Evolutionary conservation across 2,329 filamentous ascomycete genomes (phyloP).

Genomic region (Blastomyces gilchristii): DNA sequence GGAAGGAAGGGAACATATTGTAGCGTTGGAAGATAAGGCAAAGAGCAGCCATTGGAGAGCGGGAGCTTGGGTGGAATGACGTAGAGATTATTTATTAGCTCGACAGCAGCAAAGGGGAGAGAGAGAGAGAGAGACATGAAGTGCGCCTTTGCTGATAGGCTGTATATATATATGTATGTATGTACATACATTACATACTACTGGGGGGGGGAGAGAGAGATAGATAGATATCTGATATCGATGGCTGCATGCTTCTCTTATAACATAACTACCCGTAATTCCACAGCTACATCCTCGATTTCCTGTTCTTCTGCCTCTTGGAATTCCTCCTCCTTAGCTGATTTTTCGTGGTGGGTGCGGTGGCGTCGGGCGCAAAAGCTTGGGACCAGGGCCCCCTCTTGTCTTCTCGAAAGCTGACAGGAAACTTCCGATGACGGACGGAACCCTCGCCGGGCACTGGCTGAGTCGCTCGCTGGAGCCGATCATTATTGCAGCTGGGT

Average conservation of each 20-base stretch:
- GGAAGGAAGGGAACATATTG: not conserved
- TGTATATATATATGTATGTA: not conserved
- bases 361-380: constrained; percentile 1
- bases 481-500: no score
- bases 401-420: not conserved
- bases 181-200: not conserved
- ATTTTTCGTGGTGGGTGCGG: not conserved
- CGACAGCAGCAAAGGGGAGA: no score
- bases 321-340: no score
- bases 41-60: not conserved
- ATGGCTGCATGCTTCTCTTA: not conserved
- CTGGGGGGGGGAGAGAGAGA: no score
- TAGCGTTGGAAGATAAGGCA: not conserved
- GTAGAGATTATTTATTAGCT: not conserved
- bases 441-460: not conserved
- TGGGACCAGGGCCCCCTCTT: not conserved
- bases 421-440: constrained; percentile 6
- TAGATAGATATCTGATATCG: no score
- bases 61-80: constrained; percentile 3
- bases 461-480: no score
- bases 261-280: no score
- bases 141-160: not conserved
- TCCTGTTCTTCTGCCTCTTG: no score
- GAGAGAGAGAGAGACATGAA: no score
- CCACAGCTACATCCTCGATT: no score